Evolutionary conservation across 148 eudicot species (phyloP).

Genomic region (Rhododendron williamsianum): DNA sequence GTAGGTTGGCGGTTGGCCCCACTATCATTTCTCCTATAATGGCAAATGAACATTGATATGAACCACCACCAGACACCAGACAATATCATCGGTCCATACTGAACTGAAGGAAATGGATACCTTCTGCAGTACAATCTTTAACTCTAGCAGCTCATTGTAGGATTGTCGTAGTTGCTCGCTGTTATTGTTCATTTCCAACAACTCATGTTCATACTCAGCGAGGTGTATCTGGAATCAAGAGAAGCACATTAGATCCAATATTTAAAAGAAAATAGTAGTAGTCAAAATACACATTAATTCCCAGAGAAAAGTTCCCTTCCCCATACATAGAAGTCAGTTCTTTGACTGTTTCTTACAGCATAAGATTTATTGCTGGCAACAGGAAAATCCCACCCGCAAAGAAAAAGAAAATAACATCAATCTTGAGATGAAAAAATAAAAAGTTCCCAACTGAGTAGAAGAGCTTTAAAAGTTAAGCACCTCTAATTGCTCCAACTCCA

Average conservation of each 20-base stretch:
- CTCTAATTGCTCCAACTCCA: constrained; percentile 91
- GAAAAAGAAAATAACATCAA: neutral
- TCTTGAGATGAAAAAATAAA: neutral
- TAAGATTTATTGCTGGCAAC: neutral
- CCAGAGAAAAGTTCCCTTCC: neutral
- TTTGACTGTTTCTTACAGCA: constrained; percentile 1
- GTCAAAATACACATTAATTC: neutral
- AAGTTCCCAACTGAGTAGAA: neutral
- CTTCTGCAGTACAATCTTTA: constrained; percentile 95
- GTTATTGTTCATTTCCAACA: constrained; percentile 84
- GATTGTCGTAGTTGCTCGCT: constrained; percentile 76
- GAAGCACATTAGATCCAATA: neutral
- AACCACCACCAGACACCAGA: constrained; percentile 11
- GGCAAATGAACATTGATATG: neutral
- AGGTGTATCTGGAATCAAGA: constrained; percentile 57
- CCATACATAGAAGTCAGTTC: neutral
- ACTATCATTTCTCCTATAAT: neutral
- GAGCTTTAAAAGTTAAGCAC: constrained; percentile 24
- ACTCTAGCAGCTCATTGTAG: constrained; percentile 85
- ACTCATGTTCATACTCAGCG: constrained; percentile 90
- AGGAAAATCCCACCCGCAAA: neutral
- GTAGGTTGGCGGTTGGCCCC: neutral
- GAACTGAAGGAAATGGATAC: constrained; percentile 26
- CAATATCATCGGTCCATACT: neutral
- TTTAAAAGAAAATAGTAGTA: neutral